These are phyloP conservation scores for Citrus unshiu DNA, from an alignment of 345 rosid genomes.

Conservation along the genomic window DNA sequence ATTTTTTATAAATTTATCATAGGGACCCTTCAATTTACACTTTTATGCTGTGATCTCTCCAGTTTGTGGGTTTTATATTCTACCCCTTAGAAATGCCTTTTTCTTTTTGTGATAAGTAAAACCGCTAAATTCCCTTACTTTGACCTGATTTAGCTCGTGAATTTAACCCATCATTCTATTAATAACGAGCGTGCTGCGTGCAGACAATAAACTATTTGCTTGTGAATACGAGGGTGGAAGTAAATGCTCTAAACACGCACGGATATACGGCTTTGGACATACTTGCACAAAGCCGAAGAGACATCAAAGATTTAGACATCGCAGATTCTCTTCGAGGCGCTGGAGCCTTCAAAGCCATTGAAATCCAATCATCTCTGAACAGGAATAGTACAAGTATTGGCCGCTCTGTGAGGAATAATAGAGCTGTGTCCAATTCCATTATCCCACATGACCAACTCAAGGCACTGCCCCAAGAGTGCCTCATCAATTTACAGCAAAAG, in stretches of 20 bases:
- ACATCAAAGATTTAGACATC: slow-evolving; percentile 20
- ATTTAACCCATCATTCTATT: background rate
- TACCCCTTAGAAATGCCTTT: too few relatives aligned
- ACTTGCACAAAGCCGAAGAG: slow-evolving; percentile 13
- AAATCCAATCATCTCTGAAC: background rate
- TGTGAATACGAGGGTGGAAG: slow-evolving; percentile 5
- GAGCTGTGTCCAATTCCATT: background rate
- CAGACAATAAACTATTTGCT: slow-evolving; percentile 22
- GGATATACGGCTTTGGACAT: slow-evolving; percentile 29
- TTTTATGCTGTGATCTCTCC: background rate
- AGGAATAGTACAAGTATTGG: background rate
- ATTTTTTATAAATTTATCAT: background rate
- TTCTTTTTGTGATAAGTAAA: too few relatives aligned
- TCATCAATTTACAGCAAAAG: background rate
- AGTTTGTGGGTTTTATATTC: background rate
- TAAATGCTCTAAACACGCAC: slow-evolving; percentile 16
- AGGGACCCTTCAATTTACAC: background rate
- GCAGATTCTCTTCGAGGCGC: slow-evolving; percentile 14
- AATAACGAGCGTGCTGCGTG: slow-evolving; percentile 2
- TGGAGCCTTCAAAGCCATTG: slow-evolving; percentile 1
- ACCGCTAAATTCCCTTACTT: background rate
- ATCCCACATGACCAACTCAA: background rate
- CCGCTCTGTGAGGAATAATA: background rate
- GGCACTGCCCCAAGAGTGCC: background rate
- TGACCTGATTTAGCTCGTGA: background rate